These are phyloP conservation scores for Penicillium sp. DNA, from an alignment of 2,329 filamentous ascomycete genomes.

Conservation along the genomic window DNA sequence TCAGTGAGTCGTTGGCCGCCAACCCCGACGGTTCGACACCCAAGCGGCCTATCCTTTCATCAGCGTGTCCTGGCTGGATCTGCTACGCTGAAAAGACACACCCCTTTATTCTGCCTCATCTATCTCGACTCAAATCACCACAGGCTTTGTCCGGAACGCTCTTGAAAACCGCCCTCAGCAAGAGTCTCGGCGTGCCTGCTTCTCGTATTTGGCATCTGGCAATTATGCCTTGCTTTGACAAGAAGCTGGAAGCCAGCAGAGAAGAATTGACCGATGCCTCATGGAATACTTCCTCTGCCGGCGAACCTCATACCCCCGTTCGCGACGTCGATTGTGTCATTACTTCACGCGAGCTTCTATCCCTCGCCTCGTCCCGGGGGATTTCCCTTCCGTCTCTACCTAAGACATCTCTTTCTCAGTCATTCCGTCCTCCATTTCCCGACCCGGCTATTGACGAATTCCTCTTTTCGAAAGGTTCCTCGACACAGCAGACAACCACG, in stretches of 20 bases:
- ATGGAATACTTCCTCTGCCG: constrained; percentile 58
- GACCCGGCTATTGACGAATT: constrained; percentile 73
- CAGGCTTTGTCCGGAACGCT: constrained; percentile 91
- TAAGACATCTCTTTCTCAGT: constrained; percentile 56
- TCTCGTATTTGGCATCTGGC: constrained; percentile 91
- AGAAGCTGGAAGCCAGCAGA: constrained; percentile 94
- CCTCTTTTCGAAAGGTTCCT: constrained; percentile 66
- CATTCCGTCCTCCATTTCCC: constrained; percentile 67
- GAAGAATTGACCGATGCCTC: constrained; percentile 84
- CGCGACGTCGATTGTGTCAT: constrained; percentile 98
- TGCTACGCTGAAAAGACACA: constrained; percentile 99
- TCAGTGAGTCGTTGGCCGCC: constrained; percentile 50
- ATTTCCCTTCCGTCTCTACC: constrained; percentile 77
- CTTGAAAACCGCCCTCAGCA: constrained; percentile 82
- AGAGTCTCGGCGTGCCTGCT: constrained; percentile 71
- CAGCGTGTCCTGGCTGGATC: constrained; percentile 96
- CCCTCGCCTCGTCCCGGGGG: constrained; percentile 79
- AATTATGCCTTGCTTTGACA: constrained; percentile 98
- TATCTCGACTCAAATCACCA: constrained; percentile 90
- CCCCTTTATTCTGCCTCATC: constrained; percentile 86
- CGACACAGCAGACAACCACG: constrained; percentile 49
- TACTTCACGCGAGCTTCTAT: constrained; percentile 91
- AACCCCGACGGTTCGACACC: constrained; percentile 25
- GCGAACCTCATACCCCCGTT: constrained; percentile 55
- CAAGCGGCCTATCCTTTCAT: constrained; percentile 66